Evolutionary conservation across 768 basidiomycete species (phyloP).

Genomic region (Amanita pallidorosea): DNA sequence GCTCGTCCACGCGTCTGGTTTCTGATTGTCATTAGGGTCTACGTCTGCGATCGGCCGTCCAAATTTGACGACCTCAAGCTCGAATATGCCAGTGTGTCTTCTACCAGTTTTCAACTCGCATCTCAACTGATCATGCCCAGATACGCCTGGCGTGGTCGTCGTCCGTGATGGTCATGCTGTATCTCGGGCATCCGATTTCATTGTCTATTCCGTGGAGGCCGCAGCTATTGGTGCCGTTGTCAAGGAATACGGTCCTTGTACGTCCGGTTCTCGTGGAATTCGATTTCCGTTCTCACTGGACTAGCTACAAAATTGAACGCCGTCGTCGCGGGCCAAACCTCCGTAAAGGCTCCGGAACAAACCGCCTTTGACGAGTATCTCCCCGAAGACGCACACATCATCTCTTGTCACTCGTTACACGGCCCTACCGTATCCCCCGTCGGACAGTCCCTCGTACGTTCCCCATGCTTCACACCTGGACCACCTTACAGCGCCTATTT

Average conservation of each 20-base stretch:
- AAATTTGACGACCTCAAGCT: constrained; percentile 53
- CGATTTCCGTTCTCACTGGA: constrained; percentile 2
- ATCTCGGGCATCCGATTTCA: constrained; percentile 82
- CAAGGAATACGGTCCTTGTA: constrained; percentile 84
- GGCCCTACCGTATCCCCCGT: constrained; percentile 82
- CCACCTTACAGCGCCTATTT: not conserved
- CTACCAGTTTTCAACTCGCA: not conserved
- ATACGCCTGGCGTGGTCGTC: constrained; percentile 50
- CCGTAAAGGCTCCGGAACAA: constrained; percentile 91
- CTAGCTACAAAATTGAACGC: constrained; percentile 87
- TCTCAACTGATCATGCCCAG: constrained; percentile 19
- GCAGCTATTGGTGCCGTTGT: constrained; percentile 82
- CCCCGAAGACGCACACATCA: constrained; percentile 77
- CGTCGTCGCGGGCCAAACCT: constrained; percentile 92
- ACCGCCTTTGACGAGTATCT: constrained; percentile 83
- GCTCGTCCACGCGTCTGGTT: constrained; percentile 3
- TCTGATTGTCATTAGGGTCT: constrained; percentile 42
- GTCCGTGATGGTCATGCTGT: constrained; percentile 79
- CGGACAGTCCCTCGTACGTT: constrained; percentile 76
- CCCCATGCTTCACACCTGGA: not conserved
- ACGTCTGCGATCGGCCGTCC: constrained; percentile 79
- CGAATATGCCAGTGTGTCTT: constrained; percentile 48
- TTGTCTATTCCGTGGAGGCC: constrained; percentile 93
- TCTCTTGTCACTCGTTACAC: constrained; percentile 92
- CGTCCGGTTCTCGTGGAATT: constrained; percentile 16